Evolutionary conservation across 345 rosid species (phyloP), one percentile per base, ranked within the genome.

Genomic region (Sisymbrium altissimum): DNA sequence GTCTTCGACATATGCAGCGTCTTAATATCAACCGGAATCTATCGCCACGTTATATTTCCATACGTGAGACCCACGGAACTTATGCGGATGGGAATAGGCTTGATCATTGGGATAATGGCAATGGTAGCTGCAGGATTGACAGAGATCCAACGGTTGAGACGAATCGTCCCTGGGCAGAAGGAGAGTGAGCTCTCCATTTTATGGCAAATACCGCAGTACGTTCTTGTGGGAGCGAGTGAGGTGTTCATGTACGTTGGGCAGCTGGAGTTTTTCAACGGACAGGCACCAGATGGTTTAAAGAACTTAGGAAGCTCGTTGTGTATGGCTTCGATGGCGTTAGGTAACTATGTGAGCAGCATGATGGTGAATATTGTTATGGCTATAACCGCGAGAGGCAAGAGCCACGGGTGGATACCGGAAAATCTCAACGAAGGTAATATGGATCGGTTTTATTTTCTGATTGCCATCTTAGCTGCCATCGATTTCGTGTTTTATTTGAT

Each of bases 221-320:
- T 83, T 7, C 83, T 93, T 3, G 87, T 93, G 0, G 98, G 96
- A 12, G 86, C 90, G 1, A 87, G 96, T 4, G 98, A 93, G 46
- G 96, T 93, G 55, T 93, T 93, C 49, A 93, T 93, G 98, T 91
- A 93, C 36, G 85, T 93, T 9, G 98, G 98, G 1, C 98, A 93
- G 64, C 36, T 91, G 73, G 98, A 93, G 79, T 93, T 93, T 63
- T 93, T 93, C 67, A 91, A 89, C 18, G 96, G 85, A 21, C 97
- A 93, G 60, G 89, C 97, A 7, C 97, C 97, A 0, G 97, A 91
- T 17, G 98, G 97, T 38, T 82, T 91, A 15, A 91, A 93, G 75
- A 91, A 94, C 84, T 83, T 93, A 8, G 98, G 98, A 14, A 93
- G 97, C 78, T 91, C 98, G 0, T 89, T 91, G 17, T 91, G 98